Conservation (phyloP, 768 basidiomycete species). For the Hericium rajendrae region DNA sequence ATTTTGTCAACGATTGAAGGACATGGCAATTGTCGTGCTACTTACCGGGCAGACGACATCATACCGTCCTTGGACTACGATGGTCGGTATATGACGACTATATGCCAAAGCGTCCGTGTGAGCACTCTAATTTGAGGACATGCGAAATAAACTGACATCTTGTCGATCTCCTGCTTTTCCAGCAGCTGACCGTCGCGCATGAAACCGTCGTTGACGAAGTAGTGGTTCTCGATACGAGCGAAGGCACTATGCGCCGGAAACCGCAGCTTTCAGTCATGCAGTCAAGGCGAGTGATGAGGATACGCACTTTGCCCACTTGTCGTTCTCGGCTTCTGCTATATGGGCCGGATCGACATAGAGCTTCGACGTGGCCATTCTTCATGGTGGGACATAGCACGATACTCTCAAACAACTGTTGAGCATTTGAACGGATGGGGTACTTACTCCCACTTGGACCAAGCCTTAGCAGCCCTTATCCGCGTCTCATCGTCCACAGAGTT, state of each 20-base stretch:
- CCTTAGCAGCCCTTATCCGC: slow-evolving; percentile 62
- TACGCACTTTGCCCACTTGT: slow-evolving; percentile 66
- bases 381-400: neutral
- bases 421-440: slow-evolving; percentile 19
- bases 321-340: slow-evolving; percentile 59
- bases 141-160: slow-evolving; percentile 44
- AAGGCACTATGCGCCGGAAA: slow-evolving; percentile 51
- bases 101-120: slow-evolving; percentile 1
- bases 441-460: slow-evolving; percentile 89
- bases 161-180: slow-evolving; percentile 75
- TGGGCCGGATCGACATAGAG: slow-evolving; percentile 60
- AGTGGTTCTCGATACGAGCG: slow-evolving; percentile 85
- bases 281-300: neutral
- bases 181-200: slow-evolving; percentile 89
- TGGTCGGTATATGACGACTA: slow-evolving; percentile 83
- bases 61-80: slow-evolving; percentile 80
- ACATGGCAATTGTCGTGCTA: neutral
- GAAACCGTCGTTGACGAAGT: slow-evolving; percentile 84
- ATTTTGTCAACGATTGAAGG: neutral
- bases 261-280: neutral
- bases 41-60: slow-evolving; percentile 72
- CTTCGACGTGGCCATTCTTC: slow-evolving; percentile 76
- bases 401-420: neutral
- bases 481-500: slow-evolving; percentile 60
- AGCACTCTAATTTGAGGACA: neutral